Evolutionary conservation across 345 rosid species (phyloP), one percentile per base, ranked within the genome.

Genomic region (Acer saccharum): DNA sequence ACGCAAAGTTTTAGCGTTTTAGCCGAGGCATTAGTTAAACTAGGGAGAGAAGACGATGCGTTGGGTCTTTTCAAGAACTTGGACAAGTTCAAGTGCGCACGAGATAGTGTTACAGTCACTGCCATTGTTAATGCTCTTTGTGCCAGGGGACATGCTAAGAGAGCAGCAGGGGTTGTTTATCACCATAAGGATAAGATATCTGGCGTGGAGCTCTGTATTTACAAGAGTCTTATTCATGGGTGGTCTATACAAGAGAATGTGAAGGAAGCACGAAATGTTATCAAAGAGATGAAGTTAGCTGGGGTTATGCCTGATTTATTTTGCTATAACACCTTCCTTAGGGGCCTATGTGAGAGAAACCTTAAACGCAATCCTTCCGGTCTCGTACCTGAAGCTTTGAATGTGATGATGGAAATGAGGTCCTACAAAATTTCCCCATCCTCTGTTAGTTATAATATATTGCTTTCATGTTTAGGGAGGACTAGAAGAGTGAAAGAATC

Each of bases 331-430:
- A 71, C 92, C 7, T 85, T 91, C 62, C 92, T 95, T 67, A 89
- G 84, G n/a, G 89, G 97, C 80, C 83, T 93, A 68, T 95, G 97
- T 18, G 86, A 87, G 75, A 83, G 82, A 79, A 93, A 93, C 78
- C 83, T 89, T 48, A 77, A 68, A 29, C 72, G 77, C n/a, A 90
- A 95, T 78, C 98, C 95, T 3, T 93, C 98, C 10, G 95, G 95
- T 46, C 93, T 91, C 62, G 93, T 91, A 71, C 94, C 95, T 43
- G 97, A 93, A 78, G 87, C 98, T 79, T 73, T 93, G 85, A 93
- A 95, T 81, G 85, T 95, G 80, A 88, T 93, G 97, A 87, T 89
- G 87, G 97, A 95, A 75, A 95, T 90, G 97, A 90, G 90, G 69
- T 85, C 92, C 60, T 77, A 86, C 62, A 84, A 71, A 50, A 78